Conservation (phyloP, 2,329 filamentous ascomycete species). For the Aspergillus transmontanensis region DNA sequence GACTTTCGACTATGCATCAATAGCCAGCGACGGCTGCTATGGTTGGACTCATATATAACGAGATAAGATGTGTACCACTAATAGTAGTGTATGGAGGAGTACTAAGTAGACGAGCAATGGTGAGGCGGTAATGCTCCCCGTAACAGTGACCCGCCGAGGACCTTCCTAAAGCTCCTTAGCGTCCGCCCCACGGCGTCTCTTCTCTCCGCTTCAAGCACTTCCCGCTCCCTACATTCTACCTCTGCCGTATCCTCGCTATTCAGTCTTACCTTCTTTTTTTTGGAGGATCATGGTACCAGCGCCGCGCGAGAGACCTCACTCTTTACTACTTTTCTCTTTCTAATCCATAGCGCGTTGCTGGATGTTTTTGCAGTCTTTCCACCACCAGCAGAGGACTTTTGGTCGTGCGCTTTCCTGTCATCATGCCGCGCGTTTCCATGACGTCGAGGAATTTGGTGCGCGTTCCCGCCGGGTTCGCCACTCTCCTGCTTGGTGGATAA, state of each 20-base stretch:
- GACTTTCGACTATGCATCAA: too few species aligned
- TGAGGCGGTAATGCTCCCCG: neutral
- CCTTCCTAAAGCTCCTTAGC: neutral
- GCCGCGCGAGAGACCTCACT: neutral
- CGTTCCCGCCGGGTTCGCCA: slow-evolving; percentile 26
- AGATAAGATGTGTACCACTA: neutral
- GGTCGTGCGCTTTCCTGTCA: slow-evolving; percentile 28
- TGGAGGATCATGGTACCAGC: neutral
- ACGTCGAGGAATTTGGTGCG: slow-evolving; percentile 26
- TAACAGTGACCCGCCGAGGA: neutral
- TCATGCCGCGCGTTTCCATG: slow-evolving; percentile 33
- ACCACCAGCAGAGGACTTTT: slow-evolving; percentile 25
- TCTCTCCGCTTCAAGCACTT: neutral
- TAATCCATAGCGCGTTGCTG: slow-evolving; percentile 23
- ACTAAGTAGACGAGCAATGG: neutral
- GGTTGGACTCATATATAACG: neutral
- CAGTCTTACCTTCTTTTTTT: neutral
- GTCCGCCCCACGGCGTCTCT: neutral
- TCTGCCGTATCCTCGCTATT: neutral
- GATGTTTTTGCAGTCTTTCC: slow-evolving; percentile 32
- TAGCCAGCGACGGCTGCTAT: neutral
- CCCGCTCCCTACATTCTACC: neutral
- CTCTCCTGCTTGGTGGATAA: slow-evolving; percentile 28
- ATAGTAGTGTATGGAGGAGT: neutral
- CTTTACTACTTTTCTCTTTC: neutral